Conservation (phyloP, 2,329 filamentous ascomycete genomes). For the Aspergillus quadricinctus region DNA sequence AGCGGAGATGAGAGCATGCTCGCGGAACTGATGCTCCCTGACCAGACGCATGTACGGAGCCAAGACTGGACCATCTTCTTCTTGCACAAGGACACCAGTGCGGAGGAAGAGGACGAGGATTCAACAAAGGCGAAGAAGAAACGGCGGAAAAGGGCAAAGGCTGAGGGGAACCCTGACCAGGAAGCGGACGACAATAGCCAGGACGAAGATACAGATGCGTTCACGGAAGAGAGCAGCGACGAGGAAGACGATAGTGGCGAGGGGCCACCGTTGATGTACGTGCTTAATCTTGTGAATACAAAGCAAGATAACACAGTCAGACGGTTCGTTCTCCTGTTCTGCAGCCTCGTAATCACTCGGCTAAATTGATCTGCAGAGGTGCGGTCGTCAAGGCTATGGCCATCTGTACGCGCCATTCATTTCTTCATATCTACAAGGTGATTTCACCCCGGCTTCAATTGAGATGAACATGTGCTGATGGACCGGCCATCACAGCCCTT, state of each 20-base stretch:
- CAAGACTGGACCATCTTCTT: constrained; percentile 99
- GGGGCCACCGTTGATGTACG: constrained; percentile 90
- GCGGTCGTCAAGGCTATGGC: constrained; percentile 98
- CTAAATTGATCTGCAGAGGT: constrained; percentile 53
- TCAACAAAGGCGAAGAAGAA: constrained; percentile 43
- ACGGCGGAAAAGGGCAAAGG: constrained; percentile 38
- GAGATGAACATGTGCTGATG: neutral
- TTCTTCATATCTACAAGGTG: constrained; percentile 97
- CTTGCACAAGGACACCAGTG: constrained; percentile 86
- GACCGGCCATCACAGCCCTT: constrained; percentile 59
- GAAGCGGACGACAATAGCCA: constrained; percentile 44
- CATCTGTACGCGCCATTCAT: constrained; percentile 95
- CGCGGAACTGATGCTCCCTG: constrained; percentile 95
- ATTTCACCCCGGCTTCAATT: neutral
- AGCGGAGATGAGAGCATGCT: constrained; percentile 98
- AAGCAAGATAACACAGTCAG: constrained; percentile 93
- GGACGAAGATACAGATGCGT: constrained; percentile 21
- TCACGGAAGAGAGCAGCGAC: constrained; percentile 40
- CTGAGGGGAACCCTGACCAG: constrained; percentile 43
- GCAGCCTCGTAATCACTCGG: neutral
- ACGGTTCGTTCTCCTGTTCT: constrained; percentile 41
- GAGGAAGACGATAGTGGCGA: constrained; percentile 64
- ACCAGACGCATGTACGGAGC: constrained; percentile 88
- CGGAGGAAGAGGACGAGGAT: constrained; percentile 75
- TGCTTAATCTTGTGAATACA: constrained; percentile 95